Evolutionary conservation across 768 basidiomycete species (phyloP), one percentile per base, ranked within the genome.

Genomic region (Lactifluus hygrophoroides): DNA sequence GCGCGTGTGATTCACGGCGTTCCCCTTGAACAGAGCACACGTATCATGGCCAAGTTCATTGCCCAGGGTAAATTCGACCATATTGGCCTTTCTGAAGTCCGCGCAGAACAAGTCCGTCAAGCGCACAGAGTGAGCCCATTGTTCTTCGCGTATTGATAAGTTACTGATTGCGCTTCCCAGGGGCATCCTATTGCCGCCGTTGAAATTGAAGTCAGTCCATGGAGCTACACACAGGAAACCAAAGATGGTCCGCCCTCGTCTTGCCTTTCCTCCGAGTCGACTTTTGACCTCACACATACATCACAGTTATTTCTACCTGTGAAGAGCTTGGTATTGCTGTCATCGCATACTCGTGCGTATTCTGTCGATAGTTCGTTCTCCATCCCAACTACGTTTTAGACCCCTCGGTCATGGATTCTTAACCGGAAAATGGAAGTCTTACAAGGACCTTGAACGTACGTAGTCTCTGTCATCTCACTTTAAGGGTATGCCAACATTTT

Each of bases 131-230:
- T 58, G 27, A 58, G 35, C 27, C 21, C 68, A 79, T 77, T 70
- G 25, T 25, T 84, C 16, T 73, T 78, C 50, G 79, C 78, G n/a
- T n/a, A 2, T 27, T 27, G 16, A 19, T 28, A 19, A n/a, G 4
- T 13, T 13, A 35, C 34, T 43, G 13, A 42, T 42, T 19, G 16
- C 4, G 32, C 10, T 25, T 38, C 27, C 7, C 28, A 62, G 63
- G 53, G 54, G 7, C 52, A 57, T 27, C 63, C 63, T 4, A 77
- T 86, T 57, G 73, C 79, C 17, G 73, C 79, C 13, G 81, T 83
- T 9, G 85, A 88, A 68, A 84, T 87, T 45, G 86, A 88, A 66
- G 72, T 84, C 40, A 84, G 81, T 63, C 77, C 82, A 2, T 85
- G 82, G 76, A 74, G 77, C 3, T 82, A 82, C 57, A 83, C 82